These are phyloP conservation scores for Pseudonitzschia multistriata DNA, from an alignment of 108 stramenopile genomes.

Conservation along the genomic window DNA sequence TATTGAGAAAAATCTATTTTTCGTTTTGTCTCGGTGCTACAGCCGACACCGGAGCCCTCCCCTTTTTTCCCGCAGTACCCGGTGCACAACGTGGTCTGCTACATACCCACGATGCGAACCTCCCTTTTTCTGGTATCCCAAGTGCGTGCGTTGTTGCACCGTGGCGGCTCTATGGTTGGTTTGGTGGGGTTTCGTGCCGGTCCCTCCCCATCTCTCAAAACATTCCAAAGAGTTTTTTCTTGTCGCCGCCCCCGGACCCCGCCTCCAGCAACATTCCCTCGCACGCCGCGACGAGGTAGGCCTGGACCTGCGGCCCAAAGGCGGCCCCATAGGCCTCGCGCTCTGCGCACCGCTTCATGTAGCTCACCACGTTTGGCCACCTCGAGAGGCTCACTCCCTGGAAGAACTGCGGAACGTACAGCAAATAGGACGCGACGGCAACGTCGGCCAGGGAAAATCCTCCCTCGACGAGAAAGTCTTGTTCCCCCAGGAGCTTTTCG, in stretches of 20 bases:
- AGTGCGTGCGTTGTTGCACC: no score
- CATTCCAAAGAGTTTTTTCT: constrained; percentile 9
- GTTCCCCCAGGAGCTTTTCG: constrained; percentile 50
- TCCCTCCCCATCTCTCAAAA: background rate
- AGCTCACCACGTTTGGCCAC: constrained; percentile 75
- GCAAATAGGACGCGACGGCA: constrained; percentile 78
- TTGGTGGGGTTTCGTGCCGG: background rate
- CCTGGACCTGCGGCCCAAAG: constrained; percentile 67
- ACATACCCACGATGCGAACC: no score
- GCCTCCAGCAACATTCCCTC: constrained; percentile 32
- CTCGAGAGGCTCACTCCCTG: constrained; percentile 51
- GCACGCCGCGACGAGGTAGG: constrained; percentile 46
- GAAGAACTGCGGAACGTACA: constrained; percentile 88
- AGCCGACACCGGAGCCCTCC: no score
- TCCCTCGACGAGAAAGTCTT: constrained; percentile 53
- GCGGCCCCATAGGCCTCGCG: constrained; percentile 72
- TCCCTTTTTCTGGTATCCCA: no score
- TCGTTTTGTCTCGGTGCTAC: no score
- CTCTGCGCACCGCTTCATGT: constrained; percentile 76
- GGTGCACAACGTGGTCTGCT: no score
- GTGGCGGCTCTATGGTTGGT: no score
- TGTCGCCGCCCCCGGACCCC: constrained; percentile 9
- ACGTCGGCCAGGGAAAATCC: constrained; percentile 81
- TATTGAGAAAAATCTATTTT: no score
- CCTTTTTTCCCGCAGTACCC: no score